A percentile compares a stretch with the other conserved stretches of the same genome.
These are phyloP conservation scores for Cyanodermella asteris DNA, from an alignment of 2,329 filamentous ascomycete species.

Conservation along the genomic window DNA sequence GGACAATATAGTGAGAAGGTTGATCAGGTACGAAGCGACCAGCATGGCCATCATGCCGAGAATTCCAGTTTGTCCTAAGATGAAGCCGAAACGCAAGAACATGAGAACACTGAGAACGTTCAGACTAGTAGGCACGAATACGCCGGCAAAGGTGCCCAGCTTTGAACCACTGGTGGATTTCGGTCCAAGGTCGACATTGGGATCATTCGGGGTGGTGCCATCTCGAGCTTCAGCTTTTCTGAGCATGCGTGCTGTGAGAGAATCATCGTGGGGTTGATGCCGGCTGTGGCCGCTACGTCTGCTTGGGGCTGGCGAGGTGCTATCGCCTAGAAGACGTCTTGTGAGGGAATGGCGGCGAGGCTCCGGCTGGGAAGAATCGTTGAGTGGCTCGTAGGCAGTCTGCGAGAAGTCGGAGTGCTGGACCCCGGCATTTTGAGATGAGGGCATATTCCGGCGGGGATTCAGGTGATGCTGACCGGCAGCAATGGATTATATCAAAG, in stretches of 20 bases:
- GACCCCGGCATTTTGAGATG: too few relatives aligned
- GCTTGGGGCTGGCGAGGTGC: too few relatives aligned
- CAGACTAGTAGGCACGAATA: slow-evolving; percentile 73
- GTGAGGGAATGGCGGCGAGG: slow-evolving; percentile 10
- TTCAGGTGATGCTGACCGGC: too few relatives aligned
- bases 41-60: slow-evolving; percentile 65
- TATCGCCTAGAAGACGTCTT: slow-evolving; percentile 8
- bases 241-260: slow-evolving; percentile 10
- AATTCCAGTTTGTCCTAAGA: slow-evolving; percentile 59
- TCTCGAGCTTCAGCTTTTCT: slow-evolving; percentile 10
- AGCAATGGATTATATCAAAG: too few relatives aligned
- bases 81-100: slow-evolving; percentile 74
- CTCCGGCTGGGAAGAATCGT: slow-evolving; percentile 9
- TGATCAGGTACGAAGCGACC: slow-evolving; percentile 52
- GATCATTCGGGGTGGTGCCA: too few relatives aligned
- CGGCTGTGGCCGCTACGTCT: too few relatives aligned
- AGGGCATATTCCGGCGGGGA: too few relatives aligned
- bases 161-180: slow-evolving; percentile 33
- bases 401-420: background rate
- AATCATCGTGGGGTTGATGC: slow-evolving; percentile 4
- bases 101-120: slow-evolving; percentile 82
- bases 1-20: slow-evolving; percentile 67
- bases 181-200: slow-evolving; percentile 18
- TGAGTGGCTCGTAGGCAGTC: slow-evolving; percentile 11
- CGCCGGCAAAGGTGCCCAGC: slow-evolving; percentile 53